Evolutionary conservation across 768 basidiomycete species (phyloP), one percentile per base, ranked within the genome.

Genomic region (Rhizopogon vulgaris): DNA sequence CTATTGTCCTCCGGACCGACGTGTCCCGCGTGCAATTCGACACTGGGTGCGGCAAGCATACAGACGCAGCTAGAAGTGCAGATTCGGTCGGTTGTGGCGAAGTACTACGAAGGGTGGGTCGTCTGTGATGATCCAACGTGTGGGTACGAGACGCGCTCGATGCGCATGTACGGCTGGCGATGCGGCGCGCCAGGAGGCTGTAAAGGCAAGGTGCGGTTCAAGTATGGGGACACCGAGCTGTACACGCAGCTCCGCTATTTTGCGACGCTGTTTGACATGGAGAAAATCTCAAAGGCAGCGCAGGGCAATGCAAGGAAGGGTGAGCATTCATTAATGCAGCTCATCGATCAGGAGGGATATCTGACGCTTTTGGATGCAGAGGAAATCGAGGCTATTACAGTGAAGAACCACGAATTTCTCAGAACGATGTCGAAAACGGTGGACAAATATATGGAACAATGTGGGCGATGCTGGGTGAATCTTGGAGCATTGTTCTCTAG

Each of bases 191-290:
- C 55, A 0, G 27, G 28, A 24, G 36, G 8, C 24, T 68, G 66
- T 48, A 34, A 0, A 0, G 60, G 60, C 0, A 52, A 4, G 9
- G 55, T 28, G 1, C 53, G 34, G 38, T 51, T 54, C 9, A 65
- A 97, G 88, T 97, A 94, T 65, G 77, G 86, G 34, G 94, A 97
- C 63, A 71, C 77, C 8, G 78, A 83, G 58, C 71, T 99, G 37
- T 97, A 98, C 68, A 90, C 88, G 56, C 96, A 99, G 66, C 74
- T 98, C 32, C 72, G 93, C 41, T 97, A 85, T 71, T 94, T 84
- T 68, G 68, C 74, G 32, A 84, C 78, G 54, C 73, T 98, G 6
- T 95, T 99, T 61, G 82, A 95, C 61, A 64, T 68, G 1, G 77
- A 85, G 15, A 87, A 83, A 61, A 84, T 80, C 10, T 55, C 78